Evolutionary conservation across 2,329 filamentous ascomycete species (phyloP), one percentile per base, ranked within the genome.

Genomic region (Dactylellina sp.): DNA sequence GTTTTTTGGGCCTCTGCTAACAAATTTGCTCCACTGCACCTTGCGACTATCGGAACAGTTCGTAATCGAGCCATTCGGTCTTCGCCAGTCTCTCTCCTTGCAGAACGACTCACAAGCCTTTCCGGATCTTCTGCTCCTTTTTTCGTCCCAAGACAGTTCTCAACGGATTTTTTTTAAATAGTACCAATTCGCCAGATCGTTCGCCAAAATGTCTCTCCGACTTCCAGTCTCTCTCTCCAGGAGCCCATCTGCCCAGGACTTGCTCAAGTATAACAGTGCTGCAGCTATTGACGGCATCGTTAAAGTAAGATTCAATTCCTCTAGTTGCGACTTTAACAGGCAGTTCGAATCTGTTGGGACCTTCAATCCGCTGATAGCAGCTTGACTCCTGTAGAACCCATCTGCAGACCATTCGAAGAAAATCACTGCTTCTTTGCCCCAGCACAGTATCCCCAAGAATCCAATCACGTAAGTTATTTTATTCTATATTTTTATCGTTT

Each of bases 21-120:
- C 28, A 32, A n/a, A 32, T 32, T 61, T 65, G 52, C 28, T 61
- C 57, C 59, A 46, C 66, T 60, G 53, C 55, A 72, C 70, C 70
- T 65, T 55, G 53, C 50, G 40, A 35, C 47, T 55, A 57, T 66
- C 70, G 70, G 70, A 74, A 74, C 53, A 49, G 70, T 65, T 74
- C 56, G 61, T 28, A 64, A 52, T 63, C 52, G 59, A 57, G 52
- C 61, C 61, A 22, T 72, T 65, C 60, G 70, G 61, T 55, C 46
- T 52, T 72, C 49, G 25, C 53, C 55, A 64, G 61, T 55, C n/a
- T n/a, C 40, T 68, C 63, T 68, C 63, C 63, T 68, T 72, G 55
- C 68, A 65, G 60, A n/a, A 60, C 68, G n/a, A 72, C 68, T 74
- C 70, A 74, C 55, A 74, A 56, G 60, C 61, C 44, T 60, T 60